Evolutionary conservation across 2,329 filamentous ascomycete species (phyloP).

Genomic region (Colletotrichum sp.): DNA sequence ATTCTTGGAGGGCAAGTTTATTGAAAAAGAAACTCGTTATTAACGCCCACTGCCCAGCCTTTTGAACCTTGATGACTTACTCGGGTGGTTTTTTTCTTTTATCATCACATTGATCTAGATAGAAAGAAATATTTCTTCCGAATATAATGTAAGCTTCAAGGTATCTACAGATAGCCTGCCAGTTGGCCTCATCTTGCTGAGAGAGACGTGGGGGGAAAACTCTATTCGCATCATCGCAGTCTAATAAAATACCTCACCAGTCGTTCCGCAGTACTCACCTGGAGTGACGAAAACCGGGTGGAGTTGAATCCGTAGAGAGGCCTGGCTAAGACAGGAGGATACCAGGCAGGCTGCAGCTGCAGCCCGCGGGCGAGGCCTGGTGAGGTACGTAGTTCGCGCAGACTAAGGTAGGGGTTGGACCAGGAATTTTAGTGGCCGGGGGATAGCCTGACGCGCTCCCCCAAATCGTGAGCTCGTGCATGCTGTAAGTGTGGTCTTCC

Average conservation of each 20-base stretch:
- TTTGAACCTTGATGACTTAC: not conserved
- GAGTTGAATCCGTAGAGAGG: not conserved
- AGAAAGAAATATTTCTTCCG: not conserved
- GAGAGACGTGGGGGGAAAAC: not conserved
- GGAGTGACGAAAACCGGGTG: not conserved
- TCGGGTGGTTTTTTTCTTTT: too few relatives aligned
- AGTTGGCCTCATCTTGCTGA: not conserved
- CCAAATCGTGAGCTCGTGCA: constrained; percentile 18
- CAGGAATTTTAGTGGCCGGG: constrained; percentile 10
- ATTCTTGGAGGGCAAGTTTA: not conserved
- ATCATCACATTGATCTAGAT: not conserved
- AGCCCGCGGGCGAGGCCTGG: not conserved
- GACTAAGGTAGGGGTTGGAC: not conserved
- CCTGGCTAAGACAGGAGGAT: not conserved
- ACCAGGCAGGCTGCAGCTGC: not conserved
- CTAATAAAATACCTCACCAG: not conserved
- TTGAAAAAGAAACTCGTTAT: not conserved
- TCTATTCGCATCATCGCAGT: not conserved
- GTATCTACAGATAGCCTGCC: not conserved
- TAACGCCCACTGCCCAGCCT: not conserved
- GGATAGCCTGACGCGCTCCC: constrained; percentile 16
- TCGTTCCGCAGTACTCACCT: not conserved
- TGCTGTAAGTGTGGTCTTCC: constrained; percentile 10
- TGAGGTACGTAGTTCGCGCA: not conserved
- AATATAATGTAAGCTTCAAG: not conserved